A percentile compares a stretch with the other conserved stretches of the same genome.
Evolutionary conservation across 768 basidiomycete genomes (phyloP).

Genomic region (Ephemerocybe angulata): DNA sequence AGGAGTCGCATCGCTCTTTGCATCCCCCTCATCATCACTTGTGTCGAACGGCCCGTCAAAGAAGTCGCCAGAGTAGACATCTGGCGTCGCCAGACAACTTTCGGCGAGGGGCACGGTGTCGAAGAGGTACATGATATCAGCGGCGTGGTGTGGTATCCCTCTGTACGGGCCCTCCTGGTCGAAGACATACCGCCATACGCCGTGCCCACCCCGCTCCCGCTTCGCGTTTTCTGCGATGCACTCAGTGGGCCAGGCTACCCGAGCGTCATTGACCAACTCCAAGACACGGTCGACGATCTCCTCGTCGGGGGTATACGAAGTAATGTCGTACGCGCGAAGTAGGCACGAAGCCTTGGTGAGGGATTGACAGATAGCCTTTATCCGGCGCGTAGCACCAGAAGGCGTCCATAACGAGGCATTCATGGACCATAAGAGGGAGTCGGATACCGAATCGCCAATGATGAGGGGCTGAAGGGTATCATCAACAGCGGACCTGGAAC

Average conservation of each 20-base stretch:
- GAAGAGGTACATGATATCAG: slow-evolving; percentile 75
- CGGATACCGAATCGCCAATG: slow-evolving; percentile 68
- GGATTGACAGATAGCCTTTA: slow-evolving; percentile 74
- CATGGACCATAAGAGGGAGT: slow-evolving; percentile 60
- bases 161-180: slow-evolving; percentile 73
- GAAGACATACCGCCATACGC: slow-evolving; percentile 80
- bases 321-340: slow-evolving; percentile 71
- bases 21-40: slow-evolving; percentile 15
- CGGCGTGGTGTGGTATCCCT: slow-evolving; percentile 64
- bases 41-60: slow-evolving; percentile 32
- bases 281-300: slow-evolving; percentile 66
- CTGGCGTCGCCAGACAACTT: slow-evolving; percentile 15
- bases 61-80: slow-evolving; percentile 13
- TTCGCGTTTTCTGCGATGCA: slow-evolving; percentile 52
- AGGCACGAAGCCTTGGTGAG: slow-evolving; percentile 57
- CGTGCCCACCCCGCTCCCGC: slow-evolving; percentile 47
- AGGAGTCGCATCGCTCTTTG: neutral
- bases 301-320: slow-evolving; percentile 53
- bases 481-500: slow-evolving; percentile 17
- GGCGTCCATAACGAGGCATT: slow-evolving; percentile 63
- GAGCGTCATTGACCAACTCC: slow-evolving; percentile 73
- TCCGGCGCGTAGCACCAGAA: slow-evolving; percentile 55
- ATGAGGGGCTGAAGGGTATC: slow-evolving; percentile 61
- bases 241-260: slow-evolving; percentile 75
- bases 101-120: slow-evolving; percentile 64